Evolutionary conservation across 2,329 filamentous ascomycete species (phyloP), one percentile per base, ranked within the genome.

Genomic region (Talaromyces islandicus): DNA sequence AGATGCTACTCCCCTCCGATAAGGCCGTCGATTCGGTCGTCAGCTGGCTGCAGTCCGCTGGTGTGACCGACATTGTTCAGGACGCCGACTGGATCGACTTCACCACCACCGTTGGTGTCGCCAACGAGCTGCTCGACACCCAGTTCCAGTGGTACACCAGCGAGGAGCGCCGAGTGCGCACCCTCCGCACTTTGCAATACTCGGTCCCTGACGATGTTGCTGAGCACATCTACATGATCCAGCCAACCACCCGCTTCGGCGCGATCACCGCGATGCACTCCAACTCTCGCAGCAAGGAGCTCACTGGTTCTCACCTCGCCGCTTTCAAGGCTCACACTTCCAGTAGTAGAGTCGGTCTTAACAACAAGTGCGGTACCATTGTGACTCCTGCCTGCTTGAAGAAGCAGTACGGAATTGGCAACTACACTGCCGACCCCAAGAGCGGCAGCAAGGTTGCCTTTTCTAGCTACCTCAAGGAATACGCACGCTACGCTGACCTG

Each of bases 81-180:
- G 73, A 80, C 62, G 79, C 81, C 61, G 81, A 87, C 69, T 88
- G 85, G 85, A 77, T 89, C 66, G 83, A 80, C 63, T 84, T 88
- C 67, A 65, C 63, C 19, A 59, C 69, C 14, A 62, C 66, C 2
- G 59, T 74, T 4, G 64, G 63, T 2, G 66, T 78, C 46, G 85
- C 85, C 3, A 80, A 85, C 60, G 68, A 72, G 14, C 76, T 89
- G 67, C 73, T 88, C 64, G 76, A 80, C 62, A 83, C 86, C 5
- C 74, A 76, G 11, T 88, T 88, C 69, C 77, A 77, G 60, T 79
- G 80, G 64, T 88, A 84, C 67, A 76, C 80, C 60, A 78, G 81
- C 64, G 66, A 73, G 10, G 70, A 73, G 14, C 74, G 72, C 19
- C 68, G 74, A 10, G 67, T 71, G 10, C 72, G 75, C 48, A 80